Evolutionary conservation across 2,329 filamentous ascomycete genomes (phyloP).

Genomic region (Coniochaeta sp.): DNA sequence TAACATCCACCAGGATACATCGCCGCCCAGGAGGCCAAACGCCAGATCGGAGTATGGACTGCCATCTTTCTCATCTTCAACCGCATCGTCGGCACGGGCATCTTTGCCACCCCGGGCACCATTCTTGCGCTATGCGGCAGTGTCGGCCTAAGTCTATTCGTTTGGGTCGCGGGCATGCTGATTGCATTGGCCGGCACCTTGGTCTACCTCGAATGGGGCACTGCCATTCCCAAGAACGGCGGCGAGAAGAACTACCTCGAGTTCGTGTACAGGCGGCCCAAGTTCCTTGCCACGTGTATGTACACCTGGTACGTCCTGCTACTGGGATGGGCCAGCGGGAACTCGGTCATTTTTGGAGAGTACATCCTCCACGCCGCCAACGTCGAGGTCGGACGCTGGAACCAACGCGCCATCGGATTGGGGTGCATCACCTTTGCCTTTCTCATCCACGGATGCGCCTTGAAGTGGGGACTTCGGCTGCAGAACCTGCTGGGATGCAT

Average conservation of each 20-base stretch:
- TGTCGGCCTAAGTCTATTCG: constrained; percentile 54
- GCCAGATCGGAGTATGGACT: constrained; percentile 47
- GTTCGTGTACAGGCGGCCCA: constrained; percentile 53
- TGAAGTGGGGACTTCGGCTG: constrained; percentile 61
- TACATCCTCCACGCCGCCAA: constrained; percentile 62
- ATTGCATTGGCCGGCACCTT: constrained; percentile 56
- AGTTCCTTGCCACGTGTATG: constrained; percentile 53
- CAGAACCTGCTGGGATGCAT: constrained; percentile 60
- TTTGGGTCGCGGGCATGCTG: constrained; percentile 56
- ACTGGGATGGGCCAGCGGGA: constrained; percentile 58
- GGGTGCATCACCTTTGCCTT: constrained; percentile 60
- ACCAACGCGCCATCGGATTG: constrained; percentile 60
- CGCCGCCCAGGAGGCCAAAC: constrained; percentile 44
- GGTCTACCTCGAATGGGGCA: constrained; percentile 62
- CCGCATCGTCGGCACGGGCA: constrained; percentile 60
- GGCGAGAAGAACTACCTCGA: constrained; percentile 64
- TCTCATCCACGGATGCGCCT: constrained; percentile 54
- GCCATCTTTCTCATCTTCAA: constrained; percentile 57
- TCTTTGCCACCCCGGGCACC: constrained; percentile 56
- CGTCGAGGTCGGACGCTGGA: constrained; percentile 57
- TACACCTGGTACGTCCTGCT: constrained; percentile 57
- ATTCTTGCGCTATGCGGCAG: constrained; percentile 52
- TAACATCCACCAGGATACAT: too few relatives aligned
- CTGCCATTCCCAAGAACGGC: constrained; percentile 56
- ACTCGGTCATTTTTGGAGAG: constrained; percentile 64